Evolutionary conservation across 192 early-diverging fungal genomes (phyloP), one percentile per base, ranked within the genome.

Genomic region (Linnemannia elongata): DNA sequence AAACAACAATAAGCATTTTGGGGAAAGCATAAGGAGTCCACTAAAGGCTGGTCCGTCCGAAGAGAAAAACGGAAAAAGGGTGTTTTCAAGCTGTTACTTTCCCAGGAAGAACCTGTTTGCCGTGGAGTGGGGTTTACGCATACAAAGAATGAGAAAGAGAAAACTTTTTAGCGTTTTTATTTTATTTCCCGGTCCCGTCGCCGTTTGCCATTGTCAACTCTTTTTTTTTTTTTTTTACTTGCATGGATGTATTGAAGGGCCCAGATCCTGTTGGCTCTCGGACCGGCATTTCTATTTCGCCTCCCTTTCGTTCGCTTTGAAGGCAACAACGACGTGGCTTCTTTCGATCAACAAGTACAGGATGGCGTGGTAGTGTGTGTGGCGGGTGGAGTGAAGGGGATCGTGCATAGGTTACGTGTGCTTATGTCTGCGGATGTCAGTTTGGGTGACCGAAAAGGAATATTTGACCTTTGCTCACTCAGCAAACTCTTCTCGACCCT

Each of bases 91-190:
- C 60, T 33, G 12, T 33, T 27, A 73, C 27, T 18, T 35, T 35
- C 41, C 30, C 72, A 74, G 72, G 72, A 66, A 73, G 55, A 73
- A 55, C 55, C 52, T 70, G 77, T 69, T 45, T 55, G 77, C 20
- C 33, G 6, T 49, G 52, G 41, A 69, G 27, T 52, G 36, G 38
- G 2, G 47, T 47, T 30, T 6, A 17, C 80, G 39, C 49, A 52
- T 41, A 6, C 45, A 22, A 27, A 27, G 38, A 39, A 39, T 4
- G 38, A 39, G 38, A 38, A n/a, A 4, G 38, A 41, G 18, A 35
- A 52, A 72, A n/a, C 13, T 39, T 42, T 75, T 74, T 22, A 17
- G 36, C 38, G 6, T 36, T 70, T 36, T 69, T 69, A 6, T 52
- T 66, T 41, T 27, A 41, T 72, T 42, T 41, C 7, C 38, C 35